Evolutionary conservation across 2,329 filamentous ascomycete genomes (phyloP).

Genomic region (Paraphaeosphaeria sporulosa): DNA sequence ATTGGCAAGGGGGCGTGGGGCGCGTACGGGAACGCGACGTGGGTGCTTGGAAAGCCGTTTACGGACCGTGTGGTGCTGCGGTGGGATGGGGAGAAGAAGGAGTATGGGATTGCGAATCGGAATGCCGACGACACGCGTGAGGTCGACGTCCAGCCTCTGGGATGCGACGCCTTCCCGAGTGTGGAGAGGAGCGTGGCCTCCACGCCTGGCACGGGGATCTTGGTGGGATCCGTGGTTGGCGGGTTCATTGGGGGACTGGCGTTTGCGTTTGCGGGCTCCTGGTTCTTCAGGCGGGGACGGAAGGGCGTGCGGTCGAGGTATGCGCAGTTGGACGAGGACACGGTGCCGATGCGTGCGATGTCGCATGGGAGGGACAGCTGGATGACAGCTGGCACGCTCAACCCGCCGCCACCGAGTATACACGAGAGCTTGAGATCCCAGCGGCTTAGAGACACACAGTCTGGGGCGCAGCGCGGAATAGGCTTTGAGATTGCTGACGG

Average conservation of each 20-base stretch:
- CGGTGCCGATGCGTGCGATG: conserved; percentile 19
- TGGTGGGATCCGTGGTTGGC: conserved; percentile 24
- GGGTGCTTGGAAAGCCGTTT: conserved; percentile 25
- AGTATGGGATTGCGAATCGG: conserved; percentile 25
- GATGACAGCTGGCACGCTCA: conserved; percentile 5
- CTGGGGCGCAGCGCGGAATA: conserved; percentile 2
- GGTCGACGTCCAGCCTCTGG: conserved; percentile 22
- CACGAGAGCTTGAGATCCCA: conserved; percentile 7
- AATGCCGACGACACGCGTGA: conserved; percentile 11
- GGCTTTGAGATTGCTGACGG: conserved; percentile 16
- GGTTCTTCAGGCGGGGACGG: conserved; percentile 25
- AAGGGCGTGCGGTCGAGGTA: conserved; percentile 23
- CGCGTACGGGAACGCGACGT: conserved; percentile 24
- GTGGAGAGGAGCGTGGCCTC: conserved; percentile 6
- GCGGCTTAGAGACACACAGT: background rate
- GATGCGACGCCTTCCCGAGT: conserved; percentile 25
- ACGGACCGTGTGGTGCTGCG: conserved; percentile 23
- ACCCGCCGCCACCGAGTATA: conserved; percentile 13
- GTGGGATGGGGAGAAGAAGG: conserved; percentile 23
- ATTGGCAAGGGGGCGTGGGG: conserved; percentile 25
- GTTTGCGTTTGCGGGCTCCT: conserved; percentile 19
- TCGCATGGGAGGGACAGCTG: conserved; percentile 10
- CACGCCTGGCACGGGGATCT: conserved; percentile 16
- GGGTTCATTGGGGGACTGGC: conserved; percentile 24
- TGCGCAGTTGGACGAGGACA: conserved; percentile 22